Evolutionary conservation across 2,329 filamentous ascomycete genomes (phyloP).

Genomic region (Cryoendolithus antarcticus): DNA sequence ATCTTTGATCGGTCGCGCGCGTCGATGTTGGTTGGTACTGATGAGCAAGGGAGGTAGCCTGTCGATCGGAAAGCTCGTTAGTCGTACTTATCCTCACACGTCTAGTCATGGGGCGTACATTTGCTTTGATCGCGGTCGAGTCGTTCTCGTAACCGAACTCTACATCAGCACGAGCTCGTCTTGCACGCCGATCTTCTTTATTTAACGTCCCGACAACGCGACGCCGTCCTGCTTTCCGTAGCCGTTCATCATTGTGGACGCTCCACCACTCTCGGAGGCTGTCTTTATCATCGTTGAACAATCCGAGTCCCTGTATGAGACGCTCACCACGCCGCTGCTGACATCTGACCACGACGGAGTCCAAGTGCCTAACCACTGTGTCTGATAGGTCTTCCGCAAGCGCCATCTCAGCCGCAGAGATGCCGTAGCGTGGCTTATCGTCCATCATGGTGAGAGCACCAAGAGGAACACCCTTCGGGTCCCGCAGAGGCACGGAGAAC

Average conservation of each 20-base stretch:
- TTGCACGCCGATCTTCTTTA: slow-evolving; percentile 2
- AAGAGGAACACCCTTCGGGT: slow-evolving; percentile 43
- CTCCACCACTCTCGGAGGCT: slow-evolving; percentile 19
- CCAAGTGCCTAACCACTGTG: slow-evolving; percentile 49
- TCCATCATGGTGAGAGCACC: slow-evolving; percentile 50
- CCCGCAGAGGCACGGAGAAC: slow-evolving; percentile 49
- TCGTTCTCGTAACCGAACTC: slow-evolving; percentile 9
- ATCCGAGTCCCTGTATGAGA: slow-evolving; percentile 41
- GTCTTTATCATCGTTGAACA: slow-evolving; percentile 25
- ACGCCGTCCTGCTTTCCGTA: slow-evolving; percentile 1
- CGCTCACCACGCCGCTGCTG: slow-evolving; percentile 42
- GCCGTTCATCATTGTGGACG: slow-evolving; percentile 8
- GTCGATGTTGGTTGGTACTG: too few species aligned
- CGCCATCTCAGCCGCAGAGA: slow-evolving; percentile 37
- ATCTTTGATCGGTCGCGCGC: too few species aligned
- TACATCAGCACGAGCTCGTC: slow-evolving; percentile 3
- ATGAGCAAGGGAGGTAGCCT: too few species aligned
- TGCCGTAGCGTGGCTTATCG: slow-evolving; percentile 40
- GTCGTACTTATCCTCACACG: too few species aligned
- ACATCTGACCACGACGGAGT: slow-evolving; percentile 39
- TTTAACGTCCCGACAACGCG: neutral
- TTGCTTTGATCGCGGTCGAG: neutral
- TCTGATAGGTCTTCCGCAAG: slow-evolving; percentile 46
- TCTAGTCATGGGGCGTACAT: too few species aligned
- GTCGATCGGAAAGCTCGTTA: too few species aligned